Conservation (phyloP, 805 yeast genomes). For the Myxozyma lipomycoides region DNA sequence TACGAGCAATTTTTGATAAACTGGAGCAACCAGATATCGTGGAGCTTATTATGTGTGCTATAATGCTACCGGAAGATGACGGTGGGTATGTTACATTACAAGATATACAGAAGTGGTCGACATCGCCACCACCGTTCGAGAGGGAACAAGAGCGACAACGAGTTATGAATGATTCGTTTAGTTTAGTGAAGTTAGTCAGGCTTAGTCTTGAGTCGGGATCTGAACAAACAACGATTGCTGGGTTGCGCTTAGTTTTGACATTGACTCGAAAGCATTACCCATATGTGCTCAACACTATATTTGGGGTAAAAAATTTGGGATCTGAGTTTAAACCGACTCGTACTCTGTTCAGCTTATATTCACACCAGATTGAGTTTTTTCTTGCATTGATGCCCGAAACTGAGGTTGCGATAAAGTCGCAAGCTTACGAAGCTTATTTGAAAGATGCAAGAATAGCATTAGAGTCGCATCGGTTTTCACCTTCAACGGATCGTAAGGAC, state of each 20-base stretch:
- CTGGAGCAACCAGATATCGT: conserved; percentile 14
- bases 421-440: conserved; percentile 24
- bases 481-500: neutral
- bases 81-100: neutral
- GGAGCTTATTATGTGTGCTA: conserved; percentile 1
- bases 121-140: neutral
- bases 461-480: conserved; percentile 25
- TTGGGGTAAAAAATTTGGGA: conserved; percentile 14
- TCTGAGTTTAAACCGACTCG: conserved; percentile 11
- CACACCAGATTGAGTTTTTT: conserved; percentile 22
- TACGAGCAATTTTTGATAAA: conserved; percentile 30
- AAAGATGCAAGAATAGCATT: conserved; percentile 20
- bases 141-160: neutral
- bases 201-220: conserved; percentile 26
- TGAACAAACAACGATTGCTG: conserved; percentile 24
- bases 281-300: conserved; percentile 22
- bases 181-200: conserved; percentile 23
- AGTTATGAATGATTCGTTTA: conserved; percentile 1
- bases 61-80: neutral
- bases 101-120: neutral
- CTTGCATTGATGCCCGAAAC: conserved; percentile 11
- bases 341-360: conserved; percentile 21
- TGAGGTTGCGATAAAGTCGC: conserved; percentile 3
- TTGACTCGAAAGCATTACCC: conserved; percentile 33
- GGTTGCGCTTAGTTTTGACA: conserved; percentile 29